Conservation (phyloP, 2,329 filamentous ascomycete species). For the Hymenoscyphus fraxineus region DNA sequence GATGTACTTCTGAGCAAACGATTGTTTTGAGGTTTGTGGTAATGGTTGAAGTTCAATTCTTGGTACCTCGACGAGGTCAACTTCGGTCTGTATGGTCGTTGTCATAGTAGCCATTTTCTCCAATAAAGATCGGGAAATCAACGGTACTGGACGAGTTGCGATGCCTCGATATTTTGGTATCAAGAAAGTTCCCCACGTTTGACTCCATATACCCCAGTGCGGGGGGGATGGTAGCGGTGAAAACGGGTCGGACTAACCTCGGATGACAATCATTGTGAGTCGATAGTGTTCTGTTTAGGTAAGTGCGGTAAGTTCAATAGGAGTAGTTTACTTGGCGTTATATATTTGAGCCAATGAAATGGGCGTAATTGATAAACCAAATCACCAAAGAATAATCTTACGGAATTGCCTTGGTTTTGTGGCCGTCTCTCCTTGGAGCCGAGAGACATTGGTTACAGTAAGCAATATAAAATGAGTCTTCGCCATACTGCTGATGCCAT, state of each 20-base stretch:
- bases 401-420: background rate
- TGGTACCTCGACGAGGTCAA: background rate
- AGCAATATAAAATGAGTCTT: background rate
- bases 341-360: background rate
- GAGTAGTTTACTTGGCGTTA: background rate
- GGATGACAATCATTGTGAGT: background rate
- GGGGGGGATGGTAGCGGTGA: background rate
- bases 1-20: constrained; percentile 1
- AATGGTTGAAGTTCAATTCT: constrained; percentile 2
- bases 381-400: too few relatives aligned
- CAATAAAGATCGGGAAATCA: background rate
- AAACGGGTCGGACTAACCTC: background rate
- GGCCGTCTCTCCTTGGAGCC: background rate
- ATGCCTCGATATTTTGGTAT: background rate
- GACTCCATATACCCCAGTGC: background rate
- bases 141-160: background rate
- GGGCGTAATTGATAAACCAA: background rate
- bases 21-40: background rate
- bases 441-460: background rate
- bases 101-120: constrained; percentile 3
- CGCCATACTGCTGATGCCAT: background rate
- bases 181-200: background rate
- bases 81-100: constrained; percentile 4
- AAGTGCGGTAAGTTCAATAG: background rate
- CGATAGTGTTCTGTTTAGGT: background rate